phyloP scores from a whole-genome alignment of 2,329 filamentous ascomycete genomes.

The Aspergillus pseudoviridinutans region DNA sequence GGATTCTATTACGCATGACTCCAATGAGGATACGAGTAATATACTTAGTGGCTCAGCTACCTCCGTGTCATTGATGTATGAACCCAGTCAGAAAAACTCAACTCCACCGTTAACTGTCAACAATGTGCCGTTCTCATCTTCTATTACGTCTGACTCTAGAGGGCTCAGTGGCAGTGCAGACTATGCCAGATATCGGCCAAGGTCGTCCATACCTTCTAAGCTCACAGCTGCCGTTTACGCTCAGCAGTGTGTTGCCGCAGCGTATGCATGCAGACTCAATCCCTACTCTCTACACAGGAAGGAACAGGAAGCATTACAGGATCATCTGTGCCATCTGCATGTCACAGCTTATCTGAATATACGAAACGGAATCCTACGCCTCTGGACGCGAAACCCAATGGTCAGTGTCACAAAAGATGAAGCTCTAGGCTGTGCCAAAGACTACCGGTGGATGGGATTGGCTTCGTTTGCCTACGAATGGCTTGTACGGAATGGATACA shows the following conservation, averaged over 20 bases:
- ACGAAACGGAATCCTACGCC: constrained; percentile 82
- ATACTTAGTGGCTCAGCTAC: constrained; percentile 25
- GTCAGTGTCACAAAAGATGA: constrained; percentile 77
- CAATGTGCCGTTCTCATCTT: constrained; percentile 11
- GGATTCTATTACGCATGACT: constrained; percentile 11
- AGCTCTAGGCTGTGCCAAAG: constrained; percentile 84
- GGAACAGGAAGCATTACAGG: constrained; percentile 75
- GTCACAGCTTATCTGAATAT: constrained; percentile 96
- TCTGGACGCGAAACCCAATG: constrained; percentile 86
- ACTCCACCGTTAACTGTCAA: constrained; percentile 21
- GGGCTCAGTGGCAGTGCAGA: constrained; percentile 25
- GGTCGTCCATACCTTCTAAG: constrained; percentile 76
- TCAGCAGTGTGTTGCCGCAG: constrained; percentile 84
- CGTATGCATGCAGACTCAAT: constrained; percentile 82
- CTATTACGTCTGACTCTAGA: constrained; percentile 15
- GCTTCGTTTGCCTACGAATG: constrained; percentile 88
- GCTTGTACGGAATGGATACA: constrained; percentile 85
- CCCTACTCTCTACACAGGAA: constrained; percentile 82
- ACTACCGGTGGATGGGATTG: constrained; percentile 81
- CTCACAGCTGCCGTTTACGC: constrained; percentile 74
- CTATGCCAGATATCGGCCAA: constrained; percentile 59
- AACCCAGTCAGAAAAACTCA: constrained; percentile 22
- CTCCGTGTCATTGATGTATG: constrained; percentile 23
- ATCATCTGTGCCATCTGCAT: constrained; percentile 80
- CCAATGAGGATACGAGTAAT: constrained; percentile 16